Evolutionary conservation across 257 asterid species (phyloP).

Genomic region (Eucommia ulmoides): DNA sequence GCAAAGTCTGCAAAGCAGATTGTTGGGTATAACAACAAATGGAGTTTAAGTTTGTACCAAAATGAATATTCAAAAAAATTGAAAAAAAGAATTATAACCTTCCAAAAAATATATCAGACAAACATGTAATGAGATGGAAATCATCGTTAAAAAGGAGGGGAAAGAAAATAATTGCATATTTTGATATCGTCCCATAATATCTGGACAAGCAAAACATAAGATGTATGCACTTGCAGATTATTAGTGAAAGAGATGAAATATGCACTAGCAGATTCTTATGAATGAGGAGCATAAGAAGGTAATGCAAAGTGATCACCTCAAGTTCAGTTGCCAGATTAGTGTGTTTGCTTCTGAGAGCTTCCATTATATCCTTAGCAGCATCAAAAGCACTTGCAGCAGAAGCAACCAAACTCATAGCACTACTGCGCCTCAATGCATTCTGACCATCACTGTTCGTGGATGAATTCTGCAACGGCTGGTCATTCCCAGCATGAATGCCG

Average conservation of each 20-base stretch:
- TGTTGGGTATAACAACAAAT: too few species aligned
- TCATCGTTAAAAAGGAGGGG: not conserved
- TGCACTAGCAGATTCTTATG: too few species aligned
- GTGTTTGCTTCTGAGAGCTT: slow-evolving; percentile 88
- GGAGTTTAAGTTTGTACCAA: too few species aligned
- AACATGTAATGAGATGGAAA: slow-evolving; percentile 2
- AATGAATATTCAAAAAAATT: slow-evolving; percentile 4
- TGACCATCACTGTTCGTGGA: slow-evolving; percentile 69
- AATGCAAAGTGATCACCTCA: slow-evolving; percentile 36
- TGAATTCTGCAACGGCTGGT: slow-evolving; percentile 53
- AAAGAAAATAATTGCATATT: too few species aligned
- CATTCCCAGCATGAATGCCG: slow-evolving; percentile 60
- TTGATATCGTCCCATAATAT: too few species aligned
- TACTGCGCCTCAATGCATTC: slow-evolving; percentile 65
- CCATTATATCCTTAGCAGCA: slow-evolving; percentile 99
- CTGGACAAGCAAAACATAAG: too few species aligned
- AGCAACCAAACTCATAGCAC: slow-evolving; percentile 73
- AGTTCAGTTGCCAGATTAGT: slow-evolving; percentile 95
- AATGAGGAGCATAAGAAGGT: too few species aligned
- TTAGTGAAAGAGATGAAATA: too few species aligned
- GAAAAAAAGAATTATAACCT: too few species aligned
- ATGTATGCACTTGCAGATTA: too few species aligned
- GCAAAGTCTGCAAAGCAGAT: slow-evolving; percentile 49
- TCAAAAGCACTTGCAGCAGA: slow-evolving; percentile 97
- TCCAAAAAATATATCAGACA: too few species aligned